phyloP scores from a whole-genome alignment of 345 rosid genomes.

The Trapa incisa region DNA sequence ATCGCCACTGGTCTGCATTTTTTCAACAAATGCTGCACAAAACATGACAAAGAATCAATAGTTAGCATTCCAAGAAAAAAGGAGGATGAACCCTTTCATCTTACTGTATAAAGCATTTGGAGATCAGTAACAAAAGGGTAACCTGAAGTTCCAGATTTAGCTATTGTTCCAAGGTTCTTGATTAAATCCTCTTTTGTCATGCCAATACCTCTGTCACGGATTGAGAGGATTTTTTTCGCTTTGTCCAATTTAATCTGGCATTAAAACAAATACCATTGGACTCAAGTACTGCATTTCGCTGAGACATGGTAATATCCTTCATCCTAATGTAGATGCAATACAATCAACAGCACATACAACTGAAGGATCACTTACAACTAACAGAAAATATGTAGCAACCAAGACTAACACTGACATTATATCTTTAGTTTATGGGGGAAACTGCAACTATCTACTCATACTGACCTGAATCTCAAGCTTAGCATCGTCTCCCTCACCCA shows the following conservation, averaged over 20 bases:
- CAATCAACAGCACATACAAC: background rate
- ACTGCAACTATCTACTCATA: background rate
- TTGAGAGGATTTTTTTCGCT: slow-evolving; percentile 63
- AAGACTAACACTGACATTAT: background rate
- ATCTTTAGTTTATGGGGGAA: no score
- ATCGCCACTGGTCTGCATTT: slow-evolving; percentile 92
- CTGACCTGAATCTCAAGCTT: slow-evolving; percentile 96
- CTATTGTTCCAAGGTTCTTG: slow-evolving; percentile 96
- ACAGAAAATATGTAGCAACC: background rate
- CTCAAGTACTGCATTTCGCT: background rate
- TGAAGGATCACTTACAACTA: background rate
- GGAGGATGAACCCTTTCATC: background rate
- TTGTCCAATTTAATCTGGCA: slow-evolving; percentile 89
- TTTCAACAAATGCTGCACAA: slow-evolving; percentile 84
- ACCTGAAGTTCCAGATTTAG: slow-evolving; percentile 99
- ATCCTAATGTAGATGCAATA: background rate
- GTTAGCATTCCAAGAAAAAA: background rate
- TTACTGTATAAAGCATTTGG: background rate
- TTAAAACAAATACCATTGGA: background rate
- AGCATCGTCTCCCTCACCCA: slow-evolving; percentile 84
- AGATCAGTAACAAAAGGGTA: slow-evolving; percentile 3
- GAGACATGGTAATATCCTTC: background rate
- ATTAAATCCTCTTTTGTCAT: slow-evolving; percentile 97
- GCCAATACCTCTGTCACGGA: slow-evolving; percentile 95
- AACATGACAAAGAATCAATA: slow-evolving; percentile 3